phyloP scores from a whole-genome alignment of 257 asterid genomes.

The Solanum corneliomulleri region DNA sequence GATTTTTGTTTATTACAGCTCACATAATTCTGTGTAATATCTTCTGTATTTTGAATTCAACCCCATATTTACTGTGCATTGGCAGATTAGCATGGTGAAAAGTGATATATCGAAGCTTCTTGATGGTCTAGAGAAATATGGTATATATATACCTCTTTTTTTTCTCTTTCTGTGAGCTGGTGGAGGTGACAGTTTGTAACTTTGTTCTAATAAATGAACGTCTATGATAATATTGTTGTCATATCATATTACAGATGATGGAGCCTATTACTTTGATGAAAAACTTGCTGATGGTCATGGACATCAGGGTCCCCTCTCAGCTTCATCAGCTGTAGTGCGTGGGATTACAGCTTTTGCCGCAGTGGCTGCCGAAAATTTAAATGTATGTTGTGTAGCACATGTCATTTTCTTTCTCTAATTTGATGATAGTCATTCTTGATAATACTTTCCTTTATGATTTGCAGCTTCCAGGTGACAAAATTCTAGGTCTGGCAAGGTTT shows the following conservation, averaged over 20 bases:
- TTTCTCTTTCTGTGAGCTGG: background rate
- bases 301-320: slow-evolving; percentile 72
- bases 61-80: background rate
- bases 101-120: slow-evolving; percentile 73
- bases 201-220: background rate
- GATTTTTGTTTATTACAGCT: background rate
- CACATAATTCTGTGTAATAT: background rate
- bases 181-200: background rate
- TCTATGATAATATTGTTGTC: background rate
- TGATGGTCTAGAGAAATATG: slow-evolving; percentile 76
- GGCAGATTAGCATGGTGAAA: slow-evolving; percentile 62
- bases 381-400: slow-evolving; percentile 25
- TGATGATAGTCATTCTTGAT: background rate
- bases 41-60: background rate
- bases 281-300: slow-evolving; percentile 67
- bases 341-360: slow-evolving; percentile 73
- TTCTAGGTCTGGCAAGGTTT: slow-evolving; percentile 77
- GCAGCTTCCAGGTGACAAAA: slow-evolving; percentile 90
- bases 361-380: slow-evolving; percentile 48
- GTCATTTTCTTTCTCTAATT: background rate
- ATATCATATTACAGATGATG: slow-evolving; percentile 51
- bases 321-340: slow-evolving; percentile 73
- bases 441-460: slow-evolving; percentile 4
- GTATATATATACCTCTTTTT: slow-evolving; percentile 17
- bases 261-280: slow-evolving; percentile 84